Evolutionary conservation across 139 green algal species (phyloP), one percentile per base, ranked within the genome.

Genomic region (Haematococcus lacustris): DNA sequence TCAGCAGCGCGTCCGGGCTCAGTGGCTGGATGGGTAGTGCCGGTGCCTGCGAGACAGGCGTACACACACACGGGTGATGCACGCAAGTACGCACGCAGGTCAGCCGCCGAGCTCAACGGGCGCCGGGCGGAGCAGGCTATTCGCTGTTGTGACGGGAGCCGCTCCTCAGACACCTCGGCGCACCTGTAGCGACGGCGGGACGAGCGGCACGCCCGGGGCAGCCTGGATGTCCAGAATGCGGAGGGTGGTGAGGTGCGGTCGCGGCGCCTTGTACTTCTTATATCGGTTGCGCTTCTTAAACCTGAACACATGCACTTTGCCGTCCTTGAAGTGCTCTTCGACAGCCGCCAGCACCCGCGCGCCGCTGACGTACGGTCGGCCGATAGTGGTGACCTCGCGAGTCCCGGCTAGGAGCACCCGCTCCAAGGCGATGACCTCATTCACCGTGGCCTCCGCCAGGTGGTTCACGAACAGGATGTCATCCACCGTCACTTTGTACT

Each of bases 401-500:
- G 73, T 76, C 34, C 76, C 78, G 1, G 83, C 30, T 26, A 85
- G 61, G 68, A 88, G 50, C 9, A 86, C 79, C 13, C 78, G 76
- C 13, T 75, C 75, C 26, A 88, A 60, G 32, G 68, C 51, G 1
- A 86, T 26, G 3, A 85, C 76, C 62, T 86, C 77, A 51, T 88
- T 85, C 17, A 85, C 76, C 7, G 59, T 62, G 1, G 73, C 73
- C 25, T 68, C 69, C 2, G 40, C 32, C 6, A 82, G 66, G 71
- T 80, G 79, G 74, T 76, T 74, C 37, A 82, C 71, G 51, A 81
- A 84, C 33, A 88, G 71, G 30, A 88, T 72, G 51, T 85, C 78
- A 51, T 81, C 80, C 30, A 70, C 65, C 3, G 80, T 83, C 23
- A 86, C 78, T 64, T 85, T 85, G 75, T 71, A 88, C 78, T 85